Conservation (phyloP, 371 early-diverging fungal species). For the Synchytrium microbalum region DNA sequence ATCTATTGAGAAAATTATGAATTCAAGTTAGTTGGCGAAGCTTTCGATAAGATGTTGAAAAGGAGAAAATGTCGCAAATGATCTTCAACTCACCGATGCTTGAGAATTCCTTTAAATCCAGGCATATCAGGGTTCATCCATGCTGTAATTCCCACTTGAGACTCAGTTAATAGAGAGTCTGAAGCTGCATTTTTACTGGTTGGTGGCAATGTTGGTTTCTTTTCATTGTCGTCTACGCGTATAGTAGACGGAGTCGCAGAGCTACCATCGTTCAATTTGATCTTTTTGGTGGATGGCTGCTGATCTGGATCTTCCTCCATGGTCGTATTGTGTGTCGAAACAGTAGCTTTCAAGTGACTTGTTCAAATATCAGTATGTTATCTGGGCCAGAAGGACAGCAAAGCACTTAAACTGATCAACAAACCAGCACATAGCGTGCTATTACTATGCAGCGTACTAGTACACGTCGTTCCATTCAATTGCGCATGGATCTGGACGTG, state of each 20-base stretch:
- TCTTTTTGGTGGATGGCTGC: neutral
- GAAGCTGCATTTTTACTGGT: neutral
- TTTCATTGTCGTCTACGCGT: neutral
- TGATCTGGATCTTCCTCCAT: too few species aligned
- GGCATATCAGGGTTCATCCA: slow-evolving; percentile 54
- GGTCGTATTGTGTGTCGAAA: too few species aligned
- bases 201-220: neutral
- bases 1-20: slow-evolving; percentile 14
- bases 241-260: too few species aligned
- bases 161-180: slow-evolving; percentile 31
- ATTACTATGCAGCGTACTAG: too few species aligned
- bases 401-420: too few species aligned
- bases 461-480: too few species aligned
- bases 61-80: slow-evolving; percentile 29
- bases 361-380: too few species aligned
- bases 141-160: slow-evolving; percentile 67
- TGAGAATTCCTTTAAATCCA: slow-evolving; percentile 67
- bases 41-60: neutral
- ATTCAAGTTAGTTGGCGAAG: neutral
- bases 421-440: too few species aligned
- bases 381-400: too few species aligned
- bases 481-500: too few species aligned
- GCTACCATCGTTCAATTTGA: neutral
- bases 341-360: too few species aligned
- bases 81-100: slow-evolving; percentile 52